Conservation (phyloP, 345 rosid species). For the Populus nigra region DNA sequence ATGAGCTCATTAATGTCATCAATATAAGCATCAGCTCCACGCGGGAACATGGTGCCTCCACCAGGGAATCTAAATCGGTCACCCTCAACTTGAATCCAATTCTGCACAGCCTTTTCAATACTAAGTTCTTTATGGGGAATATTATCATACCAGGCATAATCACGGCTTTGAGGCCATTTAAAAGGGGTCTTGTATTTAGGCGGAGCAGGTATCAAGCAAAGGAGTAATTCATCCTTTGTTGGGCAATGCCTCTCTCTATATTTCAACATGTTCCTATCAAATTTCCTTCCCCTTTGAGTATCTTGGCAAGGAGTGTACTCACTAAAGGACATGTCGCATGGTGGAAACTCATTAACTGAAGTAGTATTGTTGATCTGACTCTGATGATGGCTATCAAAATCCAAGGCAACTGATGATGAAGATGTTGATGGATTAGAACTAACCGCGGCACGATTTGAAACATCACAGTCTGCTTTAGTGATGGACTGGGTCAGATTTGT, state of each 20-base stretch:
- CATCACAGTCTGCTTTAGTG: conserved; percentile 45
- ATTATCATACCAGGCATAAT: conserved; percentile 92
- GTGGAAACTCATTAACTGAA: conserved; percentile 42
- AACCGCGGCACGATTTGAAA: conserved; percentile 24
- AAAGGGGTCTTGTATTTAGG: conserved; percentile 92
- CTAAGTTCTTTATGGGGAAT: conserved; percentile 94
- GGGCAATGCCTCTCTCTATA: conserved; percentile 97
- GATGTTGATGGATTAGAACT: conserved; percentile 32
- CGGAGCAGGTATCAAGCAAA: conserved; percentile 87
- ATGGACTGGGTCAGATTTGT: conserved; percentile 36
- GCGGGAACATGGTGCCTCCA: conserved; percentile 94
- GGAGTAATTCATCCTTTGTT: conserved; percentile 56
- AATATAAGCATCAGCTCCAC: conserved; percentile 93
- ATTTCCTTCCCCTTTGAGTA: conserved; percentile 64
- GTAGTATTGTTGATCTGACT: conserved; percentile 38
- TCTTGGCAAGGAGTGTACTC: conserved; percentile 92
- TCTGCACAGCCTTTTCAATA: conserved; percentile 94
- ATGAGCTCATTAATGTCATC: conserved; percentile 75
- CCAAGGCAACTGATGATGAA: conserved; percentile 34
- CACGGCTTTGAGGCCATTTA: conserved; percentile 97
- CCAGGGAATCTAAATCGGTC: conserved; percentile 93
- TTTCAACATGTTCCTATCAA: conserved; percentile 74
- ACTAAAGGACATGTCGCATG: conserved; percentile 68
- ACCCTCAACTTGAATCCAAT: conserved; percentile 94
- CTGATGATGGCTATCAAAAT: conserved; percentile 77